Evolutionary conservation across 495 filamentous ascomycete species (phyloP), one percentile per base, ranked within the genome.

Genomic region (Neurospora tetraspora): DNA sequence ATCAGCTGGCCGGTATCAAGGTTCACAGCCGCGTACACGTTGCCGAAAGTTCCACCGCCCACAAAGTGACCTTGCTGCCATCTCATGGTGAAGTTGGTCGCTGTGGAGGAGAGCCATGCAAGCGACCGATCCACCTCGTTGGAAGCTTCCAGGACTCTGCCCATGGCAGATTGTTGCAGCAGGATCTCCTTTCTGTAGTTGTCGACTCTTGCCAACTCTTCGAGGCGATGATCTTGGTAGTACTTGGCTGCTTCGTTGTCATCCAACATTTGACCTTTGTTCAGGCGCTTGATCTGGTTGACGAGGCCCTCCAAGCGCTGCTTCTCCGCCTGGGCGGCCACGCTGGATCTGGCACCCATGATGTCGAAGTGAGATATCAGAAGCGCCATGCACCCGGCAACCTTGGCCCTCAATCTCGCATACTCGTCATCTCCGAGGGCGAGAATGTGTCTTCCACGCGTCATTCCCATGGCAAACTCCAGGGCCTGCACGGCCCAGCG

Each of bases 51-150:
- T 74, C 96, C 96, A 45, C 96, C 96, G 31, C 96, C 96, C 70
- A 99, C 93, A 80, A 96, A 98, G 76, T 97, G 93, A 68, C 96
- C 96, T 83, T 97, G 96, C 81, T 98, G 96, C 96, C 96, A 99
- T 42, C 96, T 90, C 80, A 98, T 87, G 70, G 90, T 94, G 70
- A 98, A 93, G 79, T 97, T 97, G 4, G 94, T 97, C 23, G 96
- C 93, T 65, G 94, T 96, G 0, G 95, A 94, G 4, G 94, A 97
- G 16, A 99, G 87, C 74, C 92, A 96, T 0, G 96, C 97, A 39
- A 99, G 88, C 61, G 95, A 97, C 23, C 96, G 90, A 81, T 99
- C 96, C 4, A 95, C 93, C 80, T 98, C 95, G 78, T 95, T 97
- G 12, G 92, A 95, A 61, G 93, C 93, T 83, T 99, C 96, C 73